Evolutionary conservation across 345 rosid genomes (phyloP).

Genomic region (Pugionium cornutum): DNA sequence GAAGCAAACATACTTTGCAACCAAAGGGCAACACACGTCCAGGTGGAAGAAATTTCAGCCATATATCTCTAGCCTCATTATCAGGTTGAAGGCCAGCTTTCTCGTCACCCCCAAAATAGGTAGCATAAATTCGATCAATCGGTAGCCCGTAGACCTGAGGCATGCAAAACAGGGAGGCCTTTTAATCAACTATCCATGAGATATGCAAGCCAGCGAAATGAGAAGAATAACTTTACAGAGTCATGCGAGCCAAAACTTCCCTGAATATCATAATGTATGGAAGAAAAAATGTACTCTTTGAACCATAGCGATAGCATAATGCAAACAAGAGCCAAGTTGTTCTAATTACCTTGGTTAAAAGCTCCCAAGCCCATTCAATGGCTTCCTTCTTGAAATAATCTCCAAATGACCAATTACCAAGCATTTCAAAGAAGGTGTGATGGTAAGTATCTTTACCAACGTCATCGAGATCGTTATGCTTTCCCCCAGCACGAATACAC

Average conservation of each 20-base stretch:
- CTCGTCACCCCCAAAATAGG: slow-evolving; percentile 98
- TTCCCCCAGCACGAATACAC: slow-evolving; percentile 97
- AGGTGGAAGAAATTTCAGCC: slow-evolving; percentile 82
- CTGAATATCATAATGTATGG: neutral
- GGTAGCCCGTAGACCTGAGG: slow-evolving; percentile 77
- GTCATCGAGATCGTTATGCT: slow-evolving; percentile 96
- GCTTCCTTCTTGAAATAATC: slow-evolving; percentile 96
- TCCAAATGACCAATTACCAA: slow-evolving; percentile 98
- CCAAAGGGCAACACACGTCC: slow-evolving; percentile 84
- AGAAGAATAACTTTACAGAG: slow-evolving; percentile 12
- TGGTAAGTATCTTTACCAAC: slow-evolving; percentile 98
- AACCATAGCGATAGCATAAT: neutral
- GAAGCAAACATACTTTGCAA: slow-evolving; percentile 63
- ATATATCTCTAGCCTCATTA: slow-evolving; percentile 77
- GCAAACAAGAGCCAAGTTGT: neutral
- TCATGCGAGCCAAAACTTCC: slow-evolving; percentile 3
- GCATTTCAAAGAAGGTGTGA: slow-evolving; percentile 99
- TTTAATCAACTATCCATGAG: slow-evolving; percentile 4
- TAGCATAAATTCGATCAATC: slow-evolving; percentile 77
- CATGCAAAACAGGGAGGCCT: slow-evolving; percentile 13
- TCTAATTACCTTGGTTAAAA: slow-evolving; percentile 62
- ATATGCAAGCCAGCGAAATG: neutral
- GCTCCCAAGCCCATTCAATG: slow-evolving; percentile 98
- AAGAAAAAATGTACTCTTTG: slow-evolving; percentile 4
- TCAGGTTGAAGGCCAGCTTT: slow-evolving; percentile 85